Conservation (phyloP, 2,329 filamentous ascomycete species). For the Fusarium duplospermum region DNA sequence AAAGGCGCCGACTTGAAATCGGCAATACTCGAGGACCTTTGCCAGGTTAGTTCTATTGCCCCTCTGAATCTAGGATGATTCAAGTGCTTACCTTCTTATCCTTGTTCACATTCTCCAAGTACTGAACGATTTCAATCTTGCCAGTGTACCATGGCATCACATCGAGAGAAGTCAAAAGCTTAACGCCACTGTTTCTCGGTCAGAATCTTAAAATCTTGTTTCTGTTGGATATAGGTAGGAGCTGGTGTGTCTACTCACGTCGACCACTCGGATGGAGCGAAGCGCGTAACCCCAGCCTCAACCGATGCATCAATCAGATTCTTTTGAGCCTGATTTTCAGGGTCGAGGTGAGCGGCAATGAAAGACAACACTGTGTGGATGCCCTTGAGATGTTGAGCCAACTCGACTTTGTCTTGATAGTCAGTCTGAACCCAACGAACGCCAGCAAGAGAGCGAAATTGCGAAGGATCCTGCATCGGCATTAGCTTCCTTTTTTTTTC, state of each 20-base stretch:
- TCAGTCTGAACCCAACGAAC: constrained; percentile 56
- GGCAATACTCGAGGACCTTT: constrained; percentile 64
- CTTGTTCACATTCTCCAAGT: constrained; percentile 63
- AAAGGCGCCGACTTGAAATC: constrained; percentile 67
- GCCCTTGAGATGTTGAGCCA: constrained; percentile 55
- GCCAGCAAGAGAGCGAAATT: constrained; percentile 27
- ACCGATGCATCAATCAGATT: constrained; percentile 70
- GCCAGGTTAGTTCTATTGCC: background rate
- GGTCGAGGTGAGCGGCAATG: constrained; percentile 51
- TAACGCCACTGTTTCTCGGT: background rate
- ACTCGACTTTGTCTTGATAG: constrained; percentile 54
- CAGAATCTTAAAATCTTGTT: background rate
- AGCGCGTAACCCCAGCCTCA: constrained; percentile 68
- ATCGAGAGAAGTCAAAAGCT: constrained; percentile 33
- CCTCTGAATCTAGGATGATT: too few species aligned
- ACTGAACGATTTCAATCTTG: constrained; percentile 61
- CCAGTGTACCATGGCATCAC: constrained; percentile 61
- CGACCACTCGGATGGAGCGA: constrained; percentile 69
- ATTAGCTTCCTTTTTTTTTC: too few species aligned
- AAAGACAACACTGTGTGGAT: constrained; percentile 65
- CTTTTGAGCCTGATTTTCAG: constrained; percentile 57
- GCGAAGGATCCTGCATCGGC: constrained; percentile 11
- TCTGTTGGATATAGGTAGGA: background rate
- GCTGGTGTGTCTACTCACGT: constrained; percentile 43
- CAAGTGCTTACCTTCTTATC: constrained; percentile 49